Conservation (phyloP, 2,329 filamentous ascomycete genomes). For the Talaromyces sp. region DNA sequence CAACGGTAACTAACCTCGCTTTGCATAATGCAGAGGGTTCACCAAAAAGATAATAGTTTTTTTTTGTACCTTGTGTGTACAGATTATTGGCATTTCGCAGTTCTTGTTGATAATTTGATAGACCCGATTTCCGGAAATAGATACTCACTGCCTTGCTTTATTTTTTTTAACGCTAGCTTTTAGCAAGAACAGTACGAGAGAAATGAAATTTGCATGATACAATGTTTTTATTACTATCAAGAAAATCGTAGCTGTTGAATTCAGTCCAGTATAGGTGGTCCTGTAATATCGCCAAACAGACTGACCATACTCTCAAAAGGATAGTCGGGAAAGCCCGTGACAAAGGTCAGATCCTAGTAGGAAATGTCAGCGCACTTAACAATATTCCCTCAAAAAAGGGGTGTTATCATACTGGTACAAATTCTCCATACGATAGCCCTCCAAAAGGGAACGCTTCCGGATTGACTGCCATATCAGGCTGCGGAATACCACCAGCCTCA, state of each 20-base stretch:
- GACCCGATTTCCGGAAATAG: not conserved
- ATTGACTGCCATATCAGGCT: slow-evolving; percentile 11
- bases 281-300: slow-evolving; percentile 26
- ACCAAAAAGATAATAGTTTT: not conserved
- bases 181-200: not conserved
- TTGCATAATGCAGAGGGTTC: not conserved
- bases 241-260: not conserved
- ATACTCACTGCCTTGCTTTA: not conserved
- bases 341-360: slow-evolving; percentile 26
- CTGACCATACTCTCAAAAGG: slow-evolving; percentile 30
- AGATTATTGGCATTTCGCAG: not conserved
- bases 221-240: not conserved
- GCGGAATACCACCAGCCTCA: slow-evolving; percentile 1
- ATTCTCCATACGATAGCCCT: not conserved
- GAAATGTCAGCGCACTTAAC: not conserved
- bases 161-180: not conserved
- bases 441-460: slow-evolving; percentile 16
- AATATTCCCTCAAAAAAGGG: not conserved
- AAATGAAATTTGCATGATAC: not conserved
- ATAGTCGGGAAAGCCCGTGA: slow-evolving; percentile 32
- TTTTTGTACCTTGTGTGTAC: not conserved
- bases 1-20: not conserved
- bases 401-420: slow-evolving; percentile 19
- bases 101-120: not conserved
- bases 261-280: not conserved